phyloP scores from a whole-genome alignment of 1,284 basidiomycete genomes.

The Ustilago esculenta region DNA sequence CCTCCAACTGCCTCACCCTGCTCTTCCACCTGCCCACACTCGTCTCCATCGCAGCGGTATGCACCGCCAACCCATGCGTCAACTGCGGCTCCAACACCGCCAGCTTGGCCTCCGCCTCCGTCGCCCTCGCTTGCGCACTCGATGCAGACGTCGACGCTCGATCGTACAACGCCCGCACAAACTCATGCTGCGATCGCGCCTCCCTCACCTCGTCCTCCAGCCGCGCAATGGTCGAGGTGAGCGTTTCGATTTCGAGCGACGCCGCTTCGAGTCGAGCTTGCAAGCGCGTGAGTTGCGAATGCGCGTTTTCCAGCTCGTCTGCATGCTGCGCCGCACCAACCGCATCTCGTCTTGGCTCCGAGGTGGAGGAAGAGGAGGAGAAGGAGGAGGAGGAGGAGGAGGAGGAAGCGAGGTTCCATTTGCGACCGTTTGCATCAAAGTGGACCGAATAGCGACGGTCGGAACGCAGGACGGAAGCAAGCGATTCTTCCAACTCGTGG shows the following conservation, averaged over 20 bases:
- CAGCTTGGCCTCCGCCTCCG: background rate
- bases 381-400: background rate
- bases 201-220: conserved; percentile 1
- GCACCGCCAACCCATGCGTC: conserved; percentile 16
- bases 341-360: too few species aligned
- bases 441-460: conserved; percentile 22
- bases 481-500: conserved; percentile 38
- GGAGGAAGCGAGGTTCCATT: conserved; percentile 2
- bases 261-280: conserved; percentile 3
- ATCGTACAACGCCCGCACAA: conserved; percentile 34
- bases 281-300: background rate
- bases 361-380: background rate
- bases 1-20: conserved; percentile 4
- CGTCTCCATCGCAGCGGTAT: background rate
- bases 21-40: conserved; percentile 15
- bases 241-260: conserved; percentile 6
- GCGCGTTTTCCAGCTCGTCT: conserved; percentile 2
- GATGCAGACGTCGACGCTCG: conserved; percentile 18
- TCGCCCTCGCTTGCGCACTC: background rate
- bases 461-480: conserved; percentile 11
- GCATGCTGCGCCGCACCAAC: too few species aligned
- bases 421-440: conserved; percentile 25
- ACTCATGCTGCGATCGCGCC: conserved; percentile 25
- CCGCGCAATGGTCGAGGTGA: background rate
- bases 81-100: conserved; percentile 13